Conservation (phyloP, 345 rosid genomes). For the Populus pruinosa region DNA sequence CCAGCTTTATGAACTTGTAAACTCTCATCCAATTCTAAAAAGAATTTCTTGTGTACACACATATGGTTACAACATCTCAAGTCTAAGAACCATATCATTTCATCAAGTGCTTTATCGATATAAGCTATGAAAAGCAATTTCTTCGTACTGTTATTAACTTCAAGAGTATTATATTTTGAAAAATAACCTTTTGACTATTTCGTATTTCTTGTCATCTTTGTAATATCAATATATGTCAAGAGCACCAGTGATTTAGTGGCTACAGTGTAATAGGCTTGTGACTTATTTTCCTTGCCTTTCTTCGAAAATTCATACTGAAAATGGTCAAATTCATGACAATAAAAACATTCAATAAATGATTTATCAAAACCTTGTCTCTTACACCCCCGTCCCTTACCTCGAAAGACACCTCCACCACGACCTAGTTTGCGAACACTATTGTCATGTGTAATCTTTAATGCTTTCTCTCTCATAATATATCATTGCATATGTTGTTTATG, state of each 20-base stretch:
- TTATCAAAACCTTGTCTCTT: background rate
- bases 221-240: too few relatives aligned
- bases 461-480: background rate
- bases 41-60: background rate
- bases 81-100: slow-evolving; percentile 4
- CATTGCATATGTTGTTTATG: background rate
- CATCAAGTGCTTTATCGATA: background rate
- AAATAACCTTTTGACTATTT: too few relatives aligned
- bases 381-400: background rate
- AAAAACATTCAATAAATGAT: background rate
- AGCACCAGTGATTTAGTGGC: too few relatives aligned
- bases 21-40: background rate
- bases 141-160: background rate
- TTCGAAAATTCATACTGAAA: background rate
- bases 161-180: too few relatives aligned
- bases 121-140: too few relatives aligned
- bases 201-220: too few relatives aligned
- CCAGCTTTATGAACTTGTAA: background rate
- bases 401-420: too few relatives aligned
- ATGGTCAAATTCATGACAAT: background rate
- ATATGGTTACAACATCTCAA: slow-evolving; percentile 10
- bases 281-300: too few relatives aligned
- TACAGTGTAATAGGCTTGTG: too few relatives aligned
- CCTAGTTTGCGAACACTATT: too few relatives aligned
- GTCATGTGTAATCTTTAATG: too few relatives aligned